Base-by-base conservation (phyloP, 2,329 filamentous ascomycete genomes). In the Phoma herbarum region DNA sequence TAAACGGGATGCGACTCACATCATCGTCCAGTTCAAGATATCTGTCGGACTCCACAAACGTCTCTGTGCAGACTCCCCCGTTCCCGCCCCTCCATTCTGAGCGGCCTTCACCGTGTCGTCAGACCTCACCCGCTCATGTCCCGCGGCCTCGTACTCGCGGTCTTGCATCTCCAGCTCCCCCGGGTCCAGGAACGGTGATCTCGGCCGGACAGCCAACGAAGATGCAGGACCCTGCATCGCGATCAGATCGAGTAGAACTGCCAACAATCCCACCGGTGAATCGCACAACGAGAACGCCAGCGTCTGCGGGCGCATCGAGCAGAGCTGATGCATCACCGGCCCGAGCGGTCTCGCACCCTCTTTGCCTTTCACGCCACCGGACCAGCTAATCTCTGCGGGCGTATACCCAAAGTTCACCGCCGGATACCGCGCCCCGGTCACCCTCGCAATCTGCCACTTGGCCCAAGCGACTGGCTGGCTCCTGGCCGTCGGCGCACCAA, bases 391-490 rank as follows among this genome's bases (percentile, higher is more conserved):
- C 29, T 58, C 56, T 20, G 49, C 79, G 18, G 77, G 77, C 14
- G 78, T 75, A 62, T 89, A 89, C 0, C 86, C 87, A 28, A 86
- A 79, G n/a, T 84, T 79, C 0, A 83, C 73, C 0, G 78, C 77
- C 14, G 80, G 75, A 31, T 87, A 55, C 33, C 66, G 72, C 7
- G 74, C 75, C 28, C 58, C 50, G 1, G 74, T 77, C 8, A 79
- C 23, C 78, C 71, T 62, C 65, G 85, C 86, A 22, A 87, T 60
- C 1, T 78, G 81, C 79, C 85, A 88, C 66, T 85, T 87, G 9
- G 82, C 62, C 81, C 83, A 89, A 25, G 79, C 80, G 23, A 81
- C 57, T 0, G 82, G 80, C 1, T 80, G 78, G 2, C 74, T 72
- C 18, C 75, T 74, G 0, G 82, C 62, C 10, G 67, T 82, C 2